These are phyloP conservation scores for Rhynchosporium agropyri DNA, from an alignment of 2,329 filamentous ascomycete genomes.

Conservation along the genomic window DNA sequence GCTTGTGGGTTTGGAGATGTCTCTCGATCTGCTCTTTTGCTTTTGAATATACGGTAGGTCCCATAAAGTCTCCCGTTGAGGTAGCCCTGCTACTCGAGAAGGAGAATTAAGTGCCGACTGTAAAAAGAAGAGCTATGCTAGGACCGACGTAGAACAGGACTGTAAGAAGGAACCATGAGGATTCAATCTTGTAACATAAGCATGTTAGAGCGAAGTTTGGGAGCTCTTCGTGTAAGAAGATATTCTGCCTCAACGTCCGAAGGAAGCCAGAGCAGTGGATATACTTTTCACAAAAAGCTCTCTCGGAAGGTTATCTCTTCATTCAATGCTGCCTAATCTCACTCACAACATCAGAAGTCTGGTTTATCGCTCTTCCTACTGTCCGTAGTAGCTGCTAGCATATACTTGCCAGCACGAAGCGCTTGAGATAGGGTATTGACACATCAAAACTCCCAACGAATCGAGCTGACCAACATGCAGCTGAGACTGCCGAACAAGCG, in stretches of 20 bases:
- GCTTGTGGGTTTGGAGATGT: slow-evolving; percentile 13
- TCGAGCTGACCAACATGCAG: slow-evolving; percentile 1
- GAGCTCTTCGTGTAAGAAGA: no score
- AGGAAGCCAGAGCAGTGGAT: no score
- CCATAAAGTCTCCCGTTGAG: not conserved
- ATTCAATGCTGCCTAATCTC: no score
- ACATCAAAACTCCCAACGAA: slow-evolving; percentile 1
- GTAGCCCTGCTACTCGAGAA: not conserved
- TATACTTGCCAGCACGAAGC: not conserved
- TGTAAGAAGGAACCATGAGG: no score
- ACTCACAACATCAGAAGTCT: not conserved
- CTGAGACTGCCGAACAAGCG: slow-evolving; percentile 11
- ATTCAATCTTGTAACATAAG: no score
- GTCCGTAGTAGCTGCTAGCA: not conserved
- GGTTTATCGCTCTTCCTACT: not conserved
- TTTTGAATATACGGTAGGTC: not conserved
- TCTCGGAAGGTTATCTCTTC: no score
- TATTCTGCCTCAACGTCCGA: no score
- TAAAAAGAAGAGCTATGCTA: not conserved
- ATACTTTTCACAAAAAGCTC: no score
- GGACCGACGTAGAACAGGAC: not conserved
- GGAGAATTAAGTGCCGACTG: not conserved
- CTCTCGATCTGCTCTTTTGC: slow-evolving; percentile 1
- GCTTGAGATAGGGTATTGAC: slow-evolving; percentile 4
- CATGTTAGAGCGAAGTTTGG: no score